Conservation (phyloP, 805 yeast species). For the Wickerhamiella lipophila region DNA sequence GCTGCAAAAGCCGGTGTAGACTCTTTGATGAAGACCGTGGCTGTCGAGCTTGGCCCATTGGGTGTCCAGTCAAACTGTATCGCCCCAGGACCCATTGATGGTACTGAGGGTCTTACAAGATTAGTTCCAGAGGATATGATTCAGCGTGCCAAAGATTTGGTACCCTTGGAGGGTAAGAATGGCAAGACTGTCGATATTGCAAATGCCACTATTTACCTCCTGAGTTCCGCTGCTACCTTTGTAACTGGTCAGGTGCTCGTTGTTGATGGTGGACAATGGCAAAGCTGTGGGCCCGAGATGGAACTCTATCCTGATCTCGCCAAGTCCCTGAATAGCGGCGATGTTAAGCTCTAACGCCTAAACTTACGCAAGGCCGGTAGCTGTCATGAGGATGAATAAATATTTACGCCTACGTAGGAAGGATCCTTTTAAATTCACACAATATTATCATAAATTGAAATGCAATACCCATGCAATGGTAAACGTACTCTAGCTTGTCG, state of each 20-base stretch:
- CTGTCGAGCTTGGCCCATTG: constrained; percentile 83
- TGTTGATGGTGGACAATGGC: constrained; percentile 87
- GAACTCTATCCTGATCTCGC: constrained; percentile 37
- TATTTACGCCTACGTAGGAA: too few species aligned
- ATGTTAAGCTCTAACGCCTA: constrained; percentile 30
- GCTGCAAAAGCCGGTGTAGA: constrained; percentile 96
- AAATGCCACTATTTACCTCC: constrained; percentile 68
- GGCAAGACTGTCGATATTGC: constrained; percentile 76
- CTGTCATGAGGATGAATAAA: too few species aligned
- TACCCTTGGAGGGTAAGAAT: constrained; percentile 36
- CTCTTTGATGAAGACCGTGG: constrained; percentile 68
- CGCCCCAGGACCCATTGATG: constrained; percentile 85
- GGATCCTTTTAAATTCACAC: too few species aligned
- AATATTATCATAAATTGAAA: too few species aligned
- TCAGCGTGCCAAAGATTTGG: constrained; percentile 33
- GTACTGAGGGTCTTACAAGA: constrained; percentile 74
- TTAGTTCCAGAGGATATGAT: constrained; percentile 36
- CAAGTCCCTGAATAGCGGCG: constrained; percentile 24
- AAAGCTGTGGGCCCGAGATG: constrained; percentile 22
- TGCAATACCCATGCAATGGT: background rate
- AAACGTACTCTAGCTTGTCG: too few species aligned
- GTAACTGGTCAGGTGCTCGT: constrained; percentile 65
- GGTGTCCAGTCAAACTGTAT: constrained; percentile 74
- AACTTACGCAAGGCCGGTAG: too few species aligned
- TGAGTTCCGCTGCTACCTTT: constrained; percentile 70